Evolutionary conservation across 768 basidiomycete genomes (phyloP), one percentile per base, ranked within the genome.

Genomic region (Crassisporium funariophilum): DNA sequence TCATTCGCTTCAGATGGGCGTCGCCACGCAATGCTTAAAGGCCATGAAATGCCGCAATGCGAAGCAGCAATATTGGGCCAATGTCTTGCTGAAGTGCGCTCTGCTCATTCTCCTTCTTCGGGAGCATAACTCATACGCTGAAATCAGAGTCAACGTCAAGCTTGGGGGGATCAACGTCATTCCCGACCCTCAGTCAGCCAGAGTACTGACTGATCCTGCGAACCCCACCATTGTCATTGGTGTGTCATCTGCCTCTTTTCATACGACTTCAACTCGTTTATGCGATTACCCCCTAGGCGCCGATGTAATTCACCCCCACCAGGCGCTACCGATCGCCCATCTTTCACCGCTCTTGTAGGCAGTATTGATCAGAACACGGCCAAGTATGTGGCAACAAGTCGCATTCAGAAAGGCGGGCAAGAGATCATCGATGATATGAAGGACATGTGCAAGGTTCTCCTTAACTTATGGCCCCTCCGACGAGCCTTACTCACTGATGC

Each of bases 291-390:
- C 20, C 21, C 33, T 52, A 86, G 83, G 86, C 42, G 88, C 88
- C 6, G 88, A 91, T 60, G 85, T 86, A 13, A 85, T 86, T 15
- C 89, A 91, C 56, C 88, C 89, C 78, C 86, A 2, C 88, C 90
- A 3, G 88, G 88, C 4, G 75, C 84, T 0, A 77, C 75, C 1
- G 84, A 79, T 4, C 76, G 83, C 0, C 89, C 90, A 0, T 91
- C 89, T 0, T 91, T 86, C 59, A 83, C 90, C 0, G 71, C 86
- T 0, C 71, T 91, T 2, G 89, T 91, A 4, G 86, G 76, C 4
- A 90, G 81, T 47, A 81, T 91, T 17, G 90, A 91, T 59, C 73
- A 77, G 0, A 76, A 86, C 44, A 75, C 75, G 2, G 82, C 86
- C 1, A 88, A 88, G 55, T 91, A 89, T 48, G 62, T 72, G 5